phyloP scores from a whole-genome alignment of 495 filamentous ascomycete species.

The Penicillium fimorum region DNA sequence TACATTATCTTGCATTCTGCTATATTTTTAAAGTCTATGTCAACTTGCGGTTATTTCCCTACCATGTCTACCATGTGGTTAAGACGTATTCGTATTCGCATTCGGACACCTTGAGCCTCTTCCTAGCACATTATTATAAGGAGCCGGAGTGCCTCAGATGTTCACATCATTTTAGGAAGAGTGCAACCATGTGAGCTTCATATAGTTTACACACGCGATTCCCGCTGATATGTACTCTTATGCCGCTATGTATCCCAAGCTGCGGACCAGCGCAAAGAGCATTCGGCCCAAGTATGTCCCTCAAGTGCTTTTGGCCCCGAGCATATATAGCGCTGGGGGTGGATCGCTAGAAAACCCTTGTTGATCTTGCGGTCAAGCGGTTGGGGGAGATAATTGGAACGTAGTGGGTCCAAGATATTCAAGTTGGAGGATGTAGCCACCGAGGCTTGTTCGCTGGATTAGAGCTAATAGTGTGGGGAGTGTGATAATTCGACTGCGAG shows the following conservation, averaged over 20 bases:
- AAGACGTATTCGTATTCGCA: too few relatives aligned
- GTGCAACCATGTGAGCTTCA: neutral
- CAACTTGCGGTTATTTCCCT: neutral
- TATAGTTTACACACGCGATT: too few relatives aligned
- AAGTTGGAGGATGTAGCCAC: neutral
- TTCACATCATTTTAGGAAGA: neutral
- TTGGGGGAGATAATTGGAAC: conserved; percentile 23
- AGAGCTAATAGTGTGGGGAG: neutral
- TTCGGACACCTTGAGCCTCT: too few relatives aligned
- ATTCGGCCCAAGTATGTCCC: neutral
- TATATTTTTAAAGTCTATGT: neutral
- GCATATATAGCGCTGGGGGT: conserved; percentile 1
- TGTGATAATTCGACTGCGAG: neutral
- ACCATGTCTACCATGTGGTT: neutral
- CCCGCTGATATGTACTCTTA: neutral
- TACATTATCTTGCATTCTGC: neutral
- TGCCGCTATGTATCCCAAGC: neutral
- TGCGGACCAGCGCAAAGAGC: neutral
- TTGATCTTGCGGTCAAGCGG: conserved; percentile 31
- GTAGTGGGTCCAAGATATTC: conserved; percentile 24
- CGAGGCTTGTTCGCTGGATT: neutral
- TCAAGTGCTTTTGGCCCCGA: neutral
- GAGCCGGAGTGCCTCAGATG: too few relatives aligned
- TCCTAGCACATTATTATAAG: too few relatives aligned
- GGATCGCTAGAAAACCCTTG: conserved; percentile 7